Percentiles rank a stretch among this genome's conserved stretches.
Conservation (phyloP, 768 basidiomycete species). For the Tricholoma flavovirens region DNA sequence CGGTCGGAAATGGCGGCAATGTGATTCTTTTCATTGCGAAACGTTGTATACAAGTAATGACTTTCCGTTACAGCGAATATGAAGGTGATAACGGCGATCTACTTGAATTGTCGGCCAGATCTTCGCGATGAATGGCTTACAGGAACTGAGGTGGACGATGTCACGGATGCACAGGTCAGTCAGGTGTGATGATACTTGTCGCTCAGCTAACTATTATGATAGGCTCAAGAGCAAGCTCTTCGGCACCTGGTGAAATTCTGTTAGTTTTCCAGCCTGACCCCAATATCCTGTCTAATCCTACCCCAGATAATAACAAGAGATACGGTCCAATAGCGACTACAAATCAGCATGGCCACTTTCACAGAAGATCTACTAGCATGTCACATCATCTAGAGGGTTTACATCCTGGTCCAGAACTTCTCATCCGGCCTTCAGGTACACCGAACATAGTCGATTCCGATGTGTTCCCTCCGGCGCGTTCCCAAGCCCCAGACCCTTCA, state of each 20-base stretch:
- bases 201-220: slow-evolving; percentile 1
- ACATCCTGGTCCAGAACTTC: slow-evolving; percentile 67
- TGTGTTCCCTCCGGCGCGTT: slow-evolving; percentile 91
- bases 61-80: slow-evolving; percentile 70
- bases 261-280: slow-evolving; percentile 32
- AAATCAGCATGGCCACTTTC: slow-evolving; percentile 47
- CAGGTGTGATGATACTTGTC: slow-evolving; percentile 4
- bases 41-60: slow-evolving; percentile 4
- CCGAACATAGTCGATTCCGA: slow-evolving; percentile 80
- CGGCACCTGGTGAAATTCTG: slow-evolving; percentile 94
- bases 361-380: slow-evolving; percentile 79
- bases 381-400: slow-evolving; percentile 77
- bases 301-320: slow-evolving; percentile 80
- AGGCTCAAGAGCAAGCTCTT: slow-evolving; percentile 95
- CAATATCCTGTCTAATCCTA: slow-evolving; percentile 8
- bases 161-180: slow-evolving; percentile 81
- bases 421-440: slow-evolving; percentile 71
- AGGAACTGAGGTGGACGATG: slow-evolving; percentile 87
- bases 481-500: slow-evolving; percentile 76
- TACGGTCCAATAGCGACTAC: slow-evolving; percentile 62
- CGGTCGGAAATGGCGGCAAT: slow-evolving; percentile 96
- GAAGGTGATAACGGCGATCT: slow-evolving; percentile 99
- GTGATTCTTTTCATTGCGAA: slow-evolving; percentile 37
- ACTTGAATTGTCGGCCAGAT: slow-evolving; percentile 95
- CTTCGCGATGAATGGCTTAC: slow-evolving; percentile 97